phyloP scores from a whole-genome alignment of 2,329 filamentous ascomycete genomes.

The Diaporthe vexans region DNA sequence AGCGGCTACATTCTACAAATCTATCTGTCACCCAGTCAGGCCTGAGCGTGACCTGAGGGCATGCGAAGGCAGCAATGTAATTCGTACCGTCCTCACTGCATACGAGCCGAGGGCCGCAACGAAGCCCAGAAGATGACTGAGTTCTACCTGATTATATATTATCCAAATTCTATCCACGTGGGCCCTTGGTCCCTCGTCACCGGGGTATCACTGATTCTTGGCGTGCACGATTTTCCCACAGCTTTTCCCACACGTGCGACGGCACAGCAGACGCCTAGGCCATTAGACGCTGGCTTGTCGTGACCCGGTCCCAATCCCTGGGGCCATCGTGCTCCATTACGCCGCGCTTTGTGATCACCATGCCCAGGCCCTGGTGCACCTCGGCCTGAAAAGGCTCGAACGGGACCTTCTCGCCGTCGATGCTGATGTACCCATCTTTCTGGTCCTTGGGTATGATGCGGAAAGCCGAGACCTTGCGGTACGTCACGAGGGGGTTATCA shows the following conservation, averaged over 20 bases:
- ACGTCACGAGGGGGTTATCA: constrained; percentile 81
- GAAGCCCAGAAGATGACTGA: background rate
- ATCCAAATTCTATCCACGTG: background rate
- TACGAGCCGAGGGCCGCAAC: background rate
- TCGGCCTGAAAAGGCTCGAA: constrained; percentile 95
- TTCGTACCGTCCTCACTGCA: background rate
- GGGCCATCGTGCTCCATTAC: constrained; percentile 77
- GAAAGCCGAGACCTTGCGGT: constrained; percentile 90
- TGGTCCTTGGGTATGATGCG: constrained; percentile 82
- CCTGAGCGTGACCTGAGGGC: background rate
- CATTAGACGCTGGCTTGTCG: constrained; percentile 47
- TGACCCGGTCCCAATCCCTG: constrained; percentile 60
- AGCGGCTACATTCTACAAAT: background rate
- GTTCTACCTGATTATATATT: constrained; percentile 2
- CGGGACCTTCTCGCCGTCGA: constrained; percentile 90
- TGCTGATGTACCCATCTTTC: constrained; percentile 86
- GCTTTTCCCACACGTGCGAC: background rate
- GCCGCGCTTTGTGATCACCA: constrained; percentile 83
- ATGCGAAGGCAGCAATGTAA: background rate
- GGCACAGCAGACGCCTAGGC: constrained; percentile 42
- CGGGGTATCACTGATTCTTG: constrained; percentile 34
- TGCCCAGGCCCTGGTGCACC: constrained; percentile 84
- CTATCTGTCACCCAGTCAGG: background rate
- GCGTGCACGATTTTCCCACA: background rate
- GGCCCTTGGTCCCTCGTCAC: background rate